Conservation (phyloP, 441 rosid genomes). For the Macaranga tanarius region DNA sequence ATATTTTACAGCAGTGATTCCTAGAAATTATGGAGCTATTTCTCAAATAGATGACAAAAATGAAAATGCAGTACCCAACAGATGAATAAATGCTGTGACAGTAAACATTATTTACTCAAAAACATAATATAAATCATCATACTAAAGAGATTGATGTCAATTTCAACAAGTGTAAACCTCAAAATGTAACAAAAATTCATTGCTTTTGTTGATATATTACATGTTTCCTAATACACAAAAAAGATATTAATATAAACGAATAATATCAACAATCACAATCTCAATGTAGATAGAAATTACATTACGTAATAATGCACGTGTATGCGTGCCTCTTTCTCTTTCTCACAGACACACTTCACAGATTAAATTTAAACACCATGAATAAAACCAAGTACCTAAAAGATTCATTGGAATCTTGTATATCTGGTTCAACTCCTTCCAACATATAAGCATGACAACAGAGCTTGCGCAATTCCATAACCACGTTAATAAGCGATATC, state of each 20-base stretch:
- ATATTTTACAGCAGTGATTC: neutral
- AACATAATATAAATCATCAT: neutral
- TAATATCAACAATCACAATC: neutral
- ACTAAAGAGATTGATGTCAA: constrained; percentile 4
- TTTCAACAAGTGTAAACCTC: neutral
- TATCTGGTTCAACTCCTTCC: constrained; percentile 91
- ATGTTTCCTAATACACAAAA: neutral
- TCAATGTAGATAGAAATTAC: neutral
- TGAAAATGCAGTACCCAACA: neutral
- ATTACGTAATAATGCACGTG: neutral
- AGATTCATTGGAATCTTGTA: constrained; percentile 65
- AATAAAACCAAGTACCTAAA: constrained; percentile 50
- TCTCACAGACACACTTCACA: neutral
- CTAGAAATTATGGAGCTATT: neutral
- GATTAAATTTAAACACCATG: neutral
- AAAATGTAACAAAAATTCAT: constrained; percentile 1
- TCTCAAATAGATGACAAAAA: constrained; percentile 10
- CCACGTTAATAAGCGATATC: constrained; percentile 93
- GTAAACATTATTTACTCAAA: neutral
- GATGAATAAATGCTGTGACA: neutral
- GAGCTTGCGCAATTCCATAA: constrained; percentile 98
- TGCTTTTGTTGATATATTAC: neutral
- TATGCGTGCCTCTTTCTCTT: neutral
- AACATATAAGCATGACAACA: constrained; percentile 98
- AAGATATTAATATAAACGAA: neutral